Percentiles rank a stretch among this genome's conserved stretches.
These are phyloP conservation scores for Linnemannia elongata DNA, from an alignment of 192 early-diverging fungal species.

Conservation along the genomic window DNA sequence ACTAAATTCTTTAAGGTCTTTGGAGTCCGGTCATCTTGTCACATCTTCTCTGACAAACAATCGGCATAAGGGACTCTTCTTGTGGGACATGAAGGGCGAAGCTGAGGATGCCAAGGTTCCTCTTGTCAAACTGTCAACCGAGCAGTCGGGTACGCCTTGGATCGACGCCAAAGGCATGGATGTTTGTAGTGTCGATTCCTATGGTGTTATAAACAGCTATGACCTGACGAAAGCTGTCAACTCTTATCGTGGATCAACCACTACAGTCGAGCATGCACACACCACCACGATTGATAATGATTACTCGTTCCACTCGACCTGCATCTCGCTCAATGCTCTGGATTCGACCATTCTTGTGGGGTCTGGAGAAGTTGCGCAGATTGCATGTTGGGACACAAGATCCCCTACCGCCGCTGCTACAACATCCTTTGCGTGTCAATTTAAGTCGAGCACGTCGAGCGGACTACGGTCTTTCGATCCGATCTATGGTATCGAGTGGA, in stretches of 20 bases:
- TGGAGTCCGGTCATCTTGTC: conserved; percentile 48
- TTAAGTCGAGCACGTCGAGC: background rate
- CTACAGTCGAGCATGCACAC: background rate
- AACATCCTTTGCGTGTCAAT: conserved; percentile 10
- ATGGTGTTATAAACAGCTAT: conserved; percentile 14
- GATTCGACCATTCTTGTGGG: conserved; percentile 32
- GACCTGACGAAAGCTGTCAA: conserved; percentile 22
- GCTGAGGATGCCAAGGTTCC: conserved; percentile 2
- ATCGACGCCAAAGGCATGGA: conserved; percentile 34
- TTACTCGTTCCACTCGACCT: conserved; percentile 10
- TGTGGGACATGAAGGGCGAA: conserved; percentile 44
- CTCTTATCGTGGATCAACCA: background rate
- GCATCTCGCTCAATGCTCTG: conserved; percentile 28
- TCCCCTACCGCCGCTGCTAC: background rate
- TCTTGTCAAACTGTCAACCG: conserved; percentile 5
- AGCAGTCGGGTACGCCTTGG: background rate
- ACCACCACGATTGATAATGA: conserved; percentile 8
- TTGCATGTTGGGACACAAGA: conserved; percentile 36
- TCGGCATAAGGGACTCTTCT: background rate
- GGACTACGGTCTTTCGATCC: background rate
- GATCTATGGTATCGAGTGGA: conserved; percentile 35
- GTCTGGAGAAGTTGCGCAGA: conserved; percentile 25
- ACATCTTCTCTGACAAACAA: conserved; percentile 9
- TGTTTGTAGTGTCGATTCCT: conserved; percentile 28
- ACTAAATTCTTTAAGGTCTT: background rate